Conservation (phyloP, 805 yeast genomes). For the Yamadazyma kitorensis region DNA sequence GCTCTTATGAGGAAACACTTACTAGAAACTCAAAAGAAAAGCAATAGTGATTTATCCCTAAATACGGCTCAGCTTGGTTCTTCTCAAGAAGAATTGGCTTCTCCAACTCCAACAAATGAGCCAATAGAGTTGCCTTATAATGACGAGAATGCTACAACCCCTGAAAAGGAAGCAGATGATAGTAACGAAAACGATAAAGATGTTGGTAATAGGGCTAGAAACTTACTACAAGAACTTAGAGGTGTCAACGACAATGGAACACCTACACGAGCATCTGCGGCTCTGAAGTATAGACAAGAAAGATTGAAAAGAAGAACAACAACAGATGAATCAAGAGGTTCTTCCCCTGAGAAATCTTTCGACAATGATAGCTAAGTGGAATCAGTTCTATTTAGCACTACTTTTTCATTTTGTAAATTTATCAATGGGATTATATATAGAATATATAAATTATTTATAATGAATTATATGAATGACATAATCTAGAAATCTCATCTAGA, state of each 20-base stretch:
- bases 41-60: constrained; percentile 3
- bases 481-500: constrained; percentile 14
- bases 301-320: constrained; percentile 24
- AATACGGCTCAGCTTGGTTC: neutral
- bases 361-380: no score
- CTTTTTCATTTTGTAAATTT: no score
- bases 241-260: constrained; percentile 19
- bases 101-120: constrained; percentile 6
- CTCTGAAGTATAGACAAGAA: constrained; percentile 43
- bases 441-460: constrained; percentile 1
- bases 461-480: constrained; percentile 9
- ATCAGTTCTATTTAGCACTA: no score
- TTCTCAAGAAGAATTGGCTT: constrained; percentile 6
- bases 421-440: no score
- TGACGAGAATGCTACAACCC: constrained; percentile 15
- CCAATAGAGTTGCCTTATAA: constrained; percentile 4
- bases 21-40: constrained; percentile 29
- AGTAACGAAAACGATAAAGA: constrained; percentile 12
- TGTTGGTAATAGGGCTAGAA: constrained; percentile 61
- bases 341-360: neutral
- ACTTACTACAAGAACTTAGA: constrained; percentile 59
- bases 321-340: constrained; percentile 1
- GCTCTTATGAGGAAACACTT: constrained; percentile 70
- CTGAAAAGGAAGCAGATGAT: constrained; percentile 5
- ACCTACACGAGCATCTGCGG: constrained; percentile 30